Evolutionary conservation across 2,329 filamentous ascomycete genomes (phyloP).

Genomic region (Talaromyces sp.): DNA sequence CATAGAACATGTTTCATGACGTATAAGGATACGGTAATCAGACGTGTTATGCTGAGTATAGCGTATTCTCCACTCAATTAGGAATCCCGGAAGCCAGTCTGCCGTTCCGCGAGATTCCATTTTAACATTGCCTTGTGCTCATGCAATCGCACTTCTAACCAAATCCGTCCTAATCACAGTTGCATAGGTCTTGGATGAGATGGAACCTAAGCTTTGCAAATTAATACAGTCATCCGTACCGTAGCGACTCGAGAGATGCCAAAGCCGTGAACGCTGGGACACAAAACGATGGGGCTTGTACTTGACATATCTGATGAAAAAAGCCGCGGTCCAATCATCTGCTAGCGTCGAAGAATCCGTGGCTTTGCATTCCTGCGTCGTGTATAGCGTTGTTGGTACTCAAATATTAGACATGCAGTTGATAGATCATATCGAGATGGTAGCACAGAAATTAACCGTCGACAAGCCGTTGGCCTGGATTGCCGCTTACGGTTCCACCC

Average conservation of each 20-base stretch:
- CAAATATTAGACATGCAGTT: slow-evolving; percentile 18
- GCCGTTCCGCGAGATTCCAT: slow-evolving; percentile 13
- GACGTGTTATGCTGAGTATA: slow-evolving; percentile 6
- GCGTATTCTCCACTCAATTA: slow-evolving; percentile 8
- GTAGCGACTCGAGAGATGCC: background rate
- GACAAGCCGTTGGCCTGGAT: slow-evolving; percentile 17
- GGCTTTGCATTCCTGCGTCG: slow-evolving; percentile 16
- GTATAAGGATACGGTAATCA: slow-evolving; percentile 4
- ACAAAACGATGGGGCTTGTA: background rate
- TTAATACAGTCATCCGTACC: background rate
- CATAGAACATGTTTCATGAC: slow-evolving; percentile 15
- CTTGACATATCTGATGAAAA: slow-evolving; percentile 2
- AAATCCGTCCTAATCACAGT: background rate
- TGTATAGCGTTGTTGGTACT: slow-evolving; percentile 12
- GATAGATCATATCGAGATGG: slow-evolving; percentile 18
- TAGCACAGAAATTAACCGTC: slow-evolving; percentile 4
- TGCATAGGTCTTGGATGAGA: background rate
- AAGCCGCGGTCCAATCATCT: slow-evolving; percentile 11
- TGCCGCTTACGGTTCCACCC: background rate
- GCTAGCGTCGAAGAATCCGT: slow-evolving; percentile 8
- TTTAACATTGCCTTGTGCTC: background rate
- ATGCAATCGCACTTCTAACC: background rate
- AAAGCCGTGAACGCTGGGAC: slow-evolving; percentile 10
- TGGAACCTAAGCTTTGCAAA: background rate
- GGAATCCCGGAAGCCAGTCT: slow-evolving; percentile 12